Evolutionary conservation across 805 yeast species (phyloP).

Genomic region (Kurtzmaniella fragi): DNA sequence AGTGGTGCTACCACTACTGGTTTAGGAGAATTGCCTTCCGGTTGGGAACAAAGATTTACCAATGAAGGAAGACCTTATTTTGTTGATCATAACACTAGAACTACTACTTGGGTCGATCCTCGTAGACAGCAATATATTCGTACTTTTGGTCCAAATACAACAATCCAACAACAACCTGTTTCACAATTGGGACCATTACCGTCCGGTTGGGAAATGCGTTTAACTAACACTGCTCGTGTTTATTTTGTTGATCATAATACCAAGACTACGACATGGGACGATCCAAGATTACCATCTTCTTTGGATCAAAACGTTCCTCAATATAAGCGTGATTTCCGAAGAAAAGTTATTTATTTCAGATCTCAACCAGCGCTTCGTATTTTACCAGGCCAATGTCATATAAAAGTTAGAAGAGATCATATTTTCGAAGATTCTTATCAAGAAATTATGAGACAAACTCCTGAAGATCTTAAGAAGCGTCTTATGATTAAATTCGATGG

Average conservation of each 20-base stretch:
- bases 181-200: slow-evolving; percentile 97
- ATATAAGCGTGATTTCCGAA: slow-evolving; percentile 96
- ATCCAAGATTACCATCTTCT: slow-evolving; percentile 95
- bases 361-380: slow-evolving; percentile 97
- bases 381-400: slow-evolving; percentile 97
- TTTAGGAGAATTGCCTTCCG: slow-evolving; percentile 93
- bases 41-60: slow-evolving; percentile 98
- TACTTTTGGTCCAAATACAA: slow-evolving; percentile 84
- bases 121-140: slow-evolving; percentile 97
- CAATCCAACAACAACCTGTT: slow-evolving; percentile 96
- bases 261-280: slow-evolving; percentile 99
- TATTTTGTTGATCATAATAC: slow-evolving; percentile 99
- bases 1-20: slow-evolving; percentile 92
- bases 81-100: slow-evolving; percentile 98
- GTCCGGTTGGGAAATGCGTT: slow-evolving; percentile 99
- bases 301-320: slow-evolving; percentile 98
- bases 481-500: slow-evolving; percentile 98
- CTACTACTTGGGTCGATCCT: slow-evolving; percentile 99
- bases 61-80: slow-evolving; percentile 98
- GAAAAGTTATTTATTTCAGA: slow-evolving; percentile 95
- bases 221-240: slow-evolving; percentile 97
- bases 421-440: slow-evolving; percentile 97
- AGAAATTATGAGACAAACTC: slow-evolving; percentile 98
- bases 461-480: slow-evolving; percentile 96
- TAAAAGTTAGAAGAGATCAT: slow-evolving; percentile 94